Evolutionary conservation across 495 filamentous ascomycete genomes (phyloP).

Genomic region (Aspergillus homomorphus): DNA sequence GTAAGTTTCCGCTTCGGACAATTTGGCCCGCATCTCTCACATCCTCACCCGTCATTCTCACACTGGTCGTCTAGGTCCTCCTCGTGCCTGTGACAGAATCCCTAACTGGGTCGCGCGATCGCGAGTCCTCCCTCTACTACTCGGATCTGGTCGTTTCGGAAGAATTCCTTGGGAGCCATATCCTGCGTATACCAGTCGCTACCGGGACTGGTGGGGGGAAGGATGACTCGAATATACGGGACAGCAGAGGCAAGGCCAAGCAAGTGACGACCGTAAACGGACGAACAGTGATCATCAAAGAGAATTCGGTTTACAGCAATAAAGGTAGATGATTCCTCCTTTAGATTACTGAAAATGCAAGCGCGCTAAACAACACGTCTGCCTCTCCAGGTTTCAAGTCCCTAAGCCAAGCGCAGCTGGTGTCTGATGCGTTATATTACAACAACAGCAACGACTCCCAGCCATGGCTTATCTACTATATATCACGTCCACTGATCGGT

Average conservation of each 20-base stretch:
- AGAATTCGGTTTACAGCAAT: conserved; percentile 89
- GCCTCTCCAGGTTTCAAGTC: conserved; percentile 74
- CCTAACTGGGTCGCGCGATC: conserved; percentile 82
- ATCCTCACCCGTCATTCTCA: conserved; percentile 5
- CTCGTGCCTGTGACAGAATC: conserved; percentile 92
- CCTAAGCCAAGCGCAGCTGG: conserved; percentile 82
- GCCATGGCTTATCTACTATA: conserved; percentile 96
- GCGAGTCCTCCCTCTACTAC: conserved; percentile 74
- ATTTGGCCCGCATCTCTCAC: background rate
- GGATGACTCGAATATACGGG: conserved; percentile 74
- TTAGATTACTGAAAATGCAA: background rate
- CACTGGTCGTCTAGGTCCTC: conserved; percentile 59
- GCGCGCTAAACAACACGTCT: conserved; percentile 18
- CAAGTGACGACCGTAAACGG: conserved; percentile 91
- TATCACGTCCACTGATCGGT: conserved; percentile 87
- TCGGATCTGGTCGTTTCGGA: conserved; percentile 81
- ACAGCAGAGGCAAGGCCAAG: conserved; percentile 88
- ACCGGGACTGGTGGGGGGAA: conserved; percentile 54
- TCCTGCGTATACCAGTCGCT: conserved; percentile 73
- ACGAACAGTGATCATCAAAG: conserved; percentile 90
- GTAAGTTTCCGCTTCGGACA: conserved; percentile 41
- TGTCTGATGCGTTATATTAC: conserved; percentile 85
- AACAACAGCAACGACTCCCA: conserved; percentile 76
- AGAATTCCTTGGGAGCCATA: conserved; percentile 96
- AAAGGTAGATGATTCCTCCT: conserved; percentile 61